Conservation (phyloP, 176 grass and related monocot species). For the Pontederia paniculata region DNA sequence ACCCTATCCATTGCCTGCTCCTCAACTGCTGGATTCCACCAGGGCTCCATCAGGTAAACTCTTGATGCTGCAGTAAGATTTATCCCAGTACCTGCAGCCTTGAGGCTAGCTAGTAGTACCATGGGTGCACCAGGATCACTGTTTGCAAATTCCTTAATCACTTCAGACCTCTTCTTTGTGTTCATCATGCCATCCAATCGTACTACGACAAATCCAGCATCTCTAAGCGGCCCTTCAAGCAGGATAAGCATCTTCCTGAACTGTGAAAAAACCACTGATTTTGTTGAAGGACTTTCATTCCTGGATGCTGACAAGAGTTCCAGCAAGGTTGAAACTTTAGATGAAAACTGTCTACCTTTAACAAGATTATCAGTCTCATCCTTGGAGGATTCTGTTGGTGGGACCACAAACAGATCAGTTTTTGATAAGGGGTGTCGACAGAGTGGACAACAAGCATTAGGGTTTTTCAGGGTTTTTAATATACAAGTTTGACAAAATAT, state of each 20-base stretch:
- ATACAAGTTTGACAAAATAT: conserved; percentile 92
- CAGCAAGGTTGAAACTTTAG: conserved; percentile 66
- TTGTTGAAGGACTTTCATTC: conserved; percentile 37
- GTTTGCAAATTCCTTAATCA: conserved; percentile 40
- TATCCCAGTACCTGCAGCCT: conserved; percentile 57
- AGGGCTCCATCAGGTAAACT: conserved; percentile 79
- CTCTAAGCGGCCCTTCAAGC: conserved; percentile 58
- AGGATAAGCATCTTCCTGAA: conserved; percentile 81
- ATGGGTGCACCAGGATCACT: conserved; percentile 41
- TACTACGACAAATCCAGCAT: conserved; percentile 48
- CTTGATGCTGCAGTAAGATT: conserved; percentile 78
- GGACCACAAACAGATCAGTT: conserved; percentile 71
- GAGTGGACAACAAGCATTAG: conserved; percentile 72
- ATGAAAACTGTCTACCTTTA: conserved; percentile 40
- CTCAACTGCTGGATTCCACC: conserved; percentile 93
- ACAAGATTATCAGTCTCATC: conserved; percentile 32
- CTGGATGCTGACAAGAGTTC: conserved; percentile 43
- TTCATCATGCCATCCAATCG: conserved; percentile 75
- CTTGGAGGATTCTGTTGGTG: conserved; percentile 31
- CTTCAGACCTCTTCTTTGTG: conserved; percentile 42
- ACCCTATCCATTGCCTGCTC: conserved; percentile 96
- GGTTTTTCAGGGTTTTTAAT: conserved; percentile 49
- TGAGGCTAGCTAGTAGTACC: conserved; percentile 70
- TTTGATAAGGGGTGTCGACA: conserved; percentile 65
- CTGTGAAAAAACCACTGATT: conserved; percentile 89